These are phyloP conservation scores for Penicillium sp. DNA, from an alignment of 2,329 filamentous ascomycete species.

Conservation along the genomic window DNA sequence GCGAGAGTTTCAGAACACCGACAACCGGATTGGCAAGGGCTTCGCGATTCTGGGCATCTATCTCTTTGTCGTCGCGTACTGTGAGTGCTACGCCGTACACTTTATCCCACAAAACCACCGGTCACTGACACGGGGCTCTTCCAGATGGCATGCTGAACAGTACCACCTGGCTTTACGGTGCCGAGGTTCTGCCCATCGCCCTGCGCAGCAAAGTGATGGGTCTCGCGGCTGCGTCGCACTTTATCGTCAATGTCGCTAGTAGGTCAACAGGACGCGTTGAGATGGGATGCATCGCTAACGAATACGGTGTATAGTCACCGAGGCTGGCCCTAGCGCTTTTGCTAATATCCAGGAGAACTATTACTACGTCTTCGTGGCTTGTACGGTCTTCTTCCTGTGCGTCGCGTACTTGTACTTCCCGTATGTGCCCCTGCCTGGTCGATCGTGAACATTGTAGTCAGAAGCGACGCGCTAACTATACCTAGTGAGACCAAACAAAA, in stretches of 20 bases:
- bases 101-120: too few relatives aligned
- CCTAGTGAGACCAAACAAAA: slow-evolving; percentile 48
- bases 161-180: slow-evolving; percentile 56
- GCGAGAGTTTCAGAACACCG: slow-evolving; percentile 53
- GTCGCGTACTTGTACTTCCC: slow-evolving; percentile 57
- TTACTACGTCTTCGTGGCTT: slow-evolving; percentile 59
- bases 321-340: slow-evolving; percentile 56
- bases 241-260: slow-evolving; percentile 55
- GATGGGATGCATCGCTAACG: neutral
- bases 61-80: slow-evolving; percentile 56
- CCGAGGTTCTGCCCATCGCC: slow-evolving; percentile 54
- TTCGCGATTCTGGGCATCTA: slow-evolving; percentile 61
- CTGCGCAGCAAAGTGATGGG: slow-evolving; percentile 57
- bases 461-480: slow-evolving; percentile 8
- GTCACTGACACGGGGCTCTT: too few relatives aligned
- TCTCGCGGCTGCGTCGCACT: slow-evolving; percentile 53
- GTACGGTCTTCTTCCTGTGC: slow-evolving; percentile 51
- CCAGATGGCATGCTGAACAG: slow-evolving; percentile 54
- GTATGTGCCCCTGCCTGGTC: slow-evolving; percentile 28
- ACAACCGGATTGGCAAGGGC: slow-evolving; percentile 57
- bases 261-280: slow-evolving; percentile 9
- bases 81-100: slow-evolving; percentile 33
- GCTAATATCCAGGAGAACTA: slow-evolving; percentile 59
- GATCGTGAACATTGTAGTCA: neutral
- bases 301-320: slow-evolving; percentile 40